Base-by-base conservation (phyloP, 225 moss, liverwort and hornwort species). In the Pleurozium schreberi region DNA sequence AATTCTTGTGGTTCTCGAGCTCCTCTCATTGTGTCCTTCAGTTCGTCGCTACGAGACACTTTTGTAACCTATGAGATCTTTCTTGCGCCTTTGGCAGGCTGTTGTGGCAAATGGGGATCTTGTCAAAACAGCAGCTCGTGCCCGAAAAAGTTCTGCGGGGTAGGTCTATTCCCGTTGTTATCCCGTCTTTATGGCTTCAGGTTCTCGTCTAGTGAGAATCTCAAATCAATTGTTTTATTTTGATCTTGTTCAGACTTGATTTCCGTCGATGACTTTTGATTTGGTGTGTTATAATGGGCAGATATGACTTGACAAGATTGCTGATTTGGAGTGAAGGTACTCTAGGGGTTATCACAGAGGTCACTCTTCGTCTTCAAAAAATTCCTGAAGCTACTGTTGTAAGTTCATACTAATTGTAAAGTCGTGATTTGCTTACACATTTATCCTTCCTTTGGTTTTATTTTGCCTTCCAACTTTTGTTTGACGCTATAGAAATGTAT, bases 61-160 rank as follows among this genome's bases (percentile, higher is more conserved):
- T 61, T 60, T 86, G 67, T 80, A 75, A 93, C 42, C 61, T 60
- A 65, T 82, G 73, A 64, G 74, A 85, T 74, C 75, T 84, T 81
- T 88, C 66, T 85, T 79, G 85, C 43, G 74, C 61, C 79, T 83
- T 79, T 92, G 85, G 65, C 94, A 98, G 98, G 96, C 92, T 86
- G 97, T 99, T 84, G 87, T 94, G 92, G 93, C 96, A 19, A 96
- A 97, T 87, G 99, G 99, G 80, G 95, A 97, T 83, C 89, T 97
- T 79, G 94, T 99, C 76, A 99, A 95, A 90, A 99, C 99, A 90
- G 99, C 92, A 88, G 85, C 96, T 82, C 95, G 99, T 65, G 96
- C 97, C 81, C 95, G 97, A 61, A 99, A 99, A 93, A 97, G 96
- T 93, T 91, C 97, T 94, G 99, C 99, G 76, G 99, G 97, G 98